phyloP scores from a whole-genome alignment of 1,284 basidiomycete genomes.

The Trichosporon asahii region DNA sequence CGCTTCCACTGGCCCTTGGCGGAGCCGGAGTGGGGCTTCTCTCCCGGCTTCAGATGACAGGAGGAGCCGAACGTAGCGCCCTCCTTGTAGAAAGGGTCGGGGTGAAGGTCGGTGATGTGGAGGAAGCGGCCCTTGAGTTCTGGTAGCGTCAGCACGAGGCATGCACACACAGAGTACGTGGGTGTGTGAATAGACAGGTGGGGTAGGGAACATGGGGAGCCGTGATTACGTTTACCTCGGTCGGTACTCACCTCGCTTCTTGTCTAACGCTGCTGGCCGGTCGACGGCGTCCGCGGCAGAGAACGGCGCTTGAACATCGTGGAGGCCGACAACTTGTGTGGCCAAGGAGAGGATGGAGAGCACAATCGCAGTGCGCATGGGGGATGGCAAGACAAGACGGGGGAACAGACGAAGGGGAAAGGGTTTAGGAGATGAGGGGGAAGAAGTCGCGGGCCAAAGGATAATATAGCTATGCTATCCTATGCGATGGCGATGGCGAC shows the following conservation, averaged over 20 bases:
- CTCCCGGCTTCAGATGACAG: slow-evolving; percentile 38
- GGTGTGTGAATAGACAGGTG: not conserved
- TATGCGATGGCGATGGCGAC: not conserved
- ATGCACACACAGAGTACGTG: not conserved
- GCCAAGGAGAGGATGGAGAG: slow-evolving; percentile 6
- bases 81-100: slow-evolving; percentile 47
- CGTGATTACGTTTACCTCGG: not conserved
- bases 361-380: slow-evolving; percentile 8
- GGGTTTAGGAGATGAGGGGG: not conserved
- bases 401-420: not conserved
- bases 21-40: slow-evolving; percentile 23
- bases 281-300: not conserved
- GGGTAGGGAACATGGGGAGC: not conserved
- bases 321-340: not conserved
- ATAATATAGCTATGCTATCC: not conserved
- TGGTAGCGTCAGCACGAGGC: slow-evolving; percentile 20
- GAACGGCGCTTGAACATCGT: not conserved
- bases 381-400: not conserved
- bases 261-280: not conserved
- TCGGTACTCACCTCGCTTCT: slow-evolving; percentile 18
- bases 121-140: slow-evolving; percentile 48
- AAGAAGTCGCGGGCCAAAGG: not conserved
- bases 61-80: slow-evolving; percentile 45
- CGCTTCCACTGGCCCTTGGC: slow-evolving; percentile 25
- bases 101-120: slow-evolving; percentile 53